Evolutionary conservation across 2,329 filamentous ascomycete genomes (phyloP).

Genomic region (Periconia macrospinosa): DNA sequence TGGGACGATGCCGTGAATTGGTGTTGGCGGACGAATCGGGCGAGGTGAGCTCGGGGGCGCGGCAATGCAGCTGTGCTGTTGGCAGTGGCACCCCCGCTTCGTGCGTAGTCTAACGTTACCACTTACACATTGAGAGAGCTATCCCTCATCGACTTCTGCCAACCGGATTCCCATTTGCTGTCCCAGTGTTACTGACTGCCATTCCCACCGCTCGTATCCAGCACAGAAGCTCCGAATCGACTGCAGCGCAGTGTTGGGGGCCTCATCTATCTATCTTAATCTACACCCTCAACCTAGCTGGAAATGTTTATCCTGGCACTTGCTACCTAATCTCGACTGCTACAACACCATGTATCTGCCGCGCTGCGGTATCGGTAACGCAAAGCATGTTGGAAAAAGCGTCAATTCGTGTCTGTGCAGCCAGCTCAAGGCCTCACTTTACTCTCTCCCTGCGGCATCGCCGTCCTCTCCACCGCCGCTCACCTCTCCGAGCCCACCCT

Average conservation of each 20-base stretch:
- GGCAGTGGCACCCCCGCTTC: background rate
- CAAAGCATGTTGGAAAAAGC: conserved; percentile 42
- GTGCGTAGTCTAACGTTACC: background rate
- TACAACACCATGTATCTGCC: conserved; percentile 37
- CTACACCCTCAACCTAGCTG: background rate
- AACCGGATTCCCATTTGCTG: no score
- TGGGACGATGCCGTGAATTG: no score
- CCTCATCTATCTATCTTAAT: background rate
- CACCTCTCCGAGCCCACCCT: conserved; percentile 5
- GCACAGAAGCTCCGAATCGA: no score
- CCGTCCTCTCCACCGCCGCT: conserved; percentile 8
- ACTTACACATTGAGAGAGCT: no score
- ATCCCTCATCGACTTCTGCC: no score
- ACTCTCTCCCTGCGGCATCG: conserved; percentile 15
- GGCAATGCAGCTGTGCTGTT: no score
- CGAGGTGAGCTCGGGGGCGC: background rate
- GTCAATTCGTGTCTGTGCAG: conserved; percentile 28
- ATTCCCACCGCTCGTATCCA: background rate
- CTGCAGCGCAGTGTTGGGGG: background rate
- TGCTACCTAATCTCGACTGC: conserved; percentile 10
- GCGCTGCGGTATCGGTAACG: conserved; percentile 18
- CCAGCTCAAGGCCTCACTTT: conserved; percentile 25
- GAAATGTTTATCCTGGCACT: conserved; percentile 24
- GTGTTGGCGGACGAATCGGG: background rate
- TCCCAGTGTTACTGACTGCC: no score